Evolutionary conservation across 768 basidiomycete genomes (phyloP).

Genomic region (Suillus sp.): DNA sequence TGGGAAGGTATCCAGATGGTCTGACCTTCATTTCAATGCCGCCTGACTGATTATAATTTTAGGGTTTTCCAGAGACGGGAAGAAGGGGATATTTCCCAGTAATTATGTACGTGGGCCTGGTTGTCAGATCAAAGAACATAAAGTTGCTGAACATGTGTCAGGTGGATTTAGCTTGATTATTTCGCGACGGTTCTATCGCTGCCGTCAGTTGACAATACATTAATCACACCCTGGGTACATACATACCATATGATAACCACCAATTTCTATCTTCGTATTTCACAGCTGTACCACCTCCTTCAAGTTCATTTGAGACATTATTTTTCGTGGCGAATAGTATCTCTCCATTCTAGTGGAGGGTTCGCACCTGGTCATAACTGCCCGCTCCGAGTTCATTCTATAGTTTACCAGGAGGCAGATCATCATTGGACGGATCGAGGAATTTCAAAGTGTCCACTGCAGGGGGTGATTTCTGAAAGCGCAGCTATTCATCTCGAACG

Average conservation of each 20-base stretch:
- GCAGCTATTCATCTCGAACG: neutral
- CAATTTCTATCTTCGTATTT: neutral
- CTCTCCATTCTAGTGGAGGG: neutral
- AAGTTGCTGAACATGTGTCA: constrained; percentile 32
- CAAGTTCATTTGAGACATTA: neutral
- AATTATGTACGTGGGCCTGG: constrained; percentile 68
- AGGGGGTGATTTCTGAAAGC: neutral
- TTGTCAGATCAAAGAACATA: constrained; percentile 16
- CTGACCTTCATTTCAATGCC: constrained; percentile 22
- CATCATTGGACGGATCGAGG: neutral
- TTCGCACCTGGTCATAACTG: neutral
- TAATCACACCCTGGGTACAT: constrained; percentile 6
- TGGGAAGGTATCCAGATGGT: constrained; percentile 68
- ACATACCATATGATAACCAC: constrained; percentile 3
- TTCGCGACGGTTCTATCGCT: constrained; percentile 10
- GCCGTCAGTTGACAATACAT: constrained; percentile 15
- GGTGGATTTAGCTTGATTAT: constrained; percentile 51
- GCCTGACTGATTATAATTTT: constrained; percentile 30
- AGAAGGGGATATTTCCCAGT: constrained; percentile 83
- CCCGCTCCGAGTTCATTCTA: neutral
- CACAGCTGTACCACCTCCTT: neutral
- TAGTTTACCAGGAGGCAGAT: neutral
- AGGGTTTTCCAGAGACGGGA: constrained; percentile 63
- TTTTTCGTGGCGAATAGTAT: neutral
- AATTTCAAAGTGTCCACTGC: neutral